These are phyloP conservation scores for Prosopis cineraria DNA, from an alignment of 306 rosid genomes.

Conservation along the genomic window DNA sequence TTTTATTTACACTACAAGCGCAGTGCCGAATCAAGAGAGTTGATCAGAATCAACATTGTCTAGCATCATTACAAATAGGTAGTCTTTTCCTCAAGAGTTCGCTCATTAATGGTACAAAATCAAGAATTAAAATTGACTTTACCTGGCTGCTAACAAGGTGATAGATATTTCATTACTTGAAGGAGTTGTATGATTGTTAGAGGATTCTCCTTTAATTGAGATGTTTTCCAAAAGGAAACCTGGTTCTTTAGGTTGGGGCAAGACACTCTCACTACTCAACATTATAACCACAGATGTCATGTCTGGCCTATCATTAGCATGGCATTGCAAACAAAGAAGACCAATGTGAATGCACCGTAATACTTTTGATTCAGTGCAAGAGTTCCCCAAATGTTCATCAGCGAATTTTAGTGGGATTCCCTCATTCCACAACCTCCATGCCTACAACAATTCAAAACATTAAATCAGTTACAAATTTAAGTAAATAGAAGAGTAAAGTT, in stretches of 20 bases:
- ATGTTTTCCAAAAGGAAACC: constrained; percentile 17
- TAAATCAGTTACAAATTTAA: background rate
- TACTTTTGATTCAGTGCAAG: constrained; percentile 9
- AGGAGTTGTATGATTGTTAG: background rate
- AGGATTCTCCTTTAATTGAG: background rate
- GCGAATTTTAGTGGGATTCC: constrained; percentile 7
- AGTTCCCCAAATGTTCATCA: constrained; percentile 17
- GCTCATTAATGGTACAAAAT: background rate
- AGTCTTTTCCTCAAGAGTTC: background rate
- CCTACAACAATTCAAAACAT: constrained; percentile 21
- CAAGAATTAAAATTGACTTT: background rate
- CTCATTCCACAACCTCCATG: constrained; percentile 39
- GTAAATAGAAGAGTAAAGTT: background rate
- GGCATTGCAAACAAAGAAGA: constrained; percentile 52
- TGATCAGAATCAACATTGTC: background rate
- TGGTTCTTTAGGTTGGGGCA: constrained; percentile 50
- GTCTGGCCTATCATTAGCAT: constrained; percentile 46
- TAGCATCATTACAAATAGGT: background rate
- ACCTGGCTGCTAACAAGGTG: constrained; percentile 26
- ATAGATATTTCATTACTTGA: constrained; percentile 27
- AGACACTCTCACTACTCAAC: constrained; percentile 37
- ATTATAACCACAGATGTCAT: constrained; percentile 50
- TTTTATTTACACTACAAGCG: background rate
- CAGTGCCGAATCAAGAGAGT: background rate
- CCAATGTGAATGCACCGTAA: constrained; percentile 47